Evolutionary conservation across 2,329 filamentous ascomycete species (phyloP).

Genomic region (Sordariomycetes sp.): DNA sequence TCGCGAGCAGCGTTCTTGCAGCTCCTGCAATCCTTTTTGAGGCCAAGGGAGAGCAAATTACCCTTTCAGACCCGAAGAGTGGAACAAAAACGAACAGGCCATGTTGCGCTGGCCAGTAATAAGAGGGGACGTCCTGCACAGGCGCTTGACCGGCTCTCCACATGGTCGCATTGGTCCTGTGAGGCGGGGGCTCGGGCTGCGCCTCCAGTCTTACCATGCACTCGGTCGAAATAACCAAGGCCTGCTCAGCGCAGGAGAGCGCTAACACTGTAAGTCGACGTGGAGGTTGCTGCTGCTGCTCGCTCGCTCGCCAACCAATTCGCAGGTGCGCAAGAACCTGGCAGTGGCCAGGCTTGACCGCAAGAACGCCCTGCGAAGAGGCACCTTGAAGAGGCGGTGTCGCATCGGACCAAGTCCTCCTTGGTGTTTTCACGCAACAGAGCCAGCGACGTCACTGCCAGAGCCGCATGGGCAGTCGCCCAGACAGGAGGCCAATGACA

Average conservation of each 20-base stretch:
- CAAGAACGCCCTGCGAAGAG: neutral
- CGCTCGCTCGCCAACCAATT: too few species aligned
- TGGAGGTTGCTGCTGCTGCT: too few species aligned
- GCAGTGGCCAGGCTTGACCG: neutral
- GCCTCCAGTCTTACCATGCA: neutral
- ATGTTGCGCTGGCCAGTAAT: neutral
- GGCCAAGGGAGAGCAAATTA: neutral
- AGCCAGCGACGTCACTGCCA: neutral
- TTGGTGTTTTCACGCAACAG: neutral
- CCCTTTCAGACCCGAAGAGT: neutral
- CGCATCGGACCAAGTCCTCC: neutral
- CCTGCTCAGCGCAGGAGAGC: neutral
- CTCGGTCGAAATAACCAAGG: neutral
- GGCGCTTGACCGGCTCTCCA: too few species aligned
- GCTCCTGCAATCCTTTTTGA: neutral
- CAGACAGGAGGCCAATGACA: neutral
- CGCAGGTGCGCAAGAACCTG: too few species aligned
- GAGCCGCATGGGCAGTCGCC: neutral
- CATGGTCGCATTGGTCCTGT: too few species aligned
- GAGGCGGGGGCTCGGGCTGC: neutral
- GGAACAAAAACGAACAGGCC: neutral
- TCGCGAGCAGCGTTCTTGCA: neutral
- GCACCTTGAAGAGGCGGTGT: neutral
- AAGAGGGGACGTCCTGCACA: neutral
- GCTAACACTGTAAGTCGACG: too few species aligned